Evolutionary conservation across 495 filamentous ascomycete genomes (phyloP), one percentile per base, ranked within the genome.

Genomic region (Penicillium egyptiacum): DNA sequence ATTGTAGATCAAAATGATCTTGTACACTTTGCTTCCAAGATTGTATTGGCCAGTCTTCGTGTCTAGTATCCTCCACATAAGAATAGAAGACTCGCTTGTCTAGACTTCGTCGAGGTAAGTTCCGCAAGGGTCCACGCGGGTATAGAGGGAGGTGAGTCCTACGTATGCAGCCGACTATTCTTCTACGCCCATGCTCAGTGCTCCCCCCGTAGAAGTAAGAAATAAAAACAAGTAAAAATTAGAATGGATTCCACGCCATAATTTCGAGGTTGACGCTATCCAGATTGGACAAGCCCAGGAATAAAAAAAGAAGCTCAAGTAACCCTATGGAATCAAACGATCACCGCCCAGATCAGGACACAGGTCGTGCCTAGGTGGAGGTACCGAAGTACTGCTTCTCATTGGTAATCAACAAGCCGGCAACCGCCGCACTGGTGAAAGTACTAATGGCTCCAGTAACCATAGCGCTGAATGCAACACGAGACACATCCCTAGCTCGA

Each of bases 381-480:
- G 46, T 39, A 35, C 26, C 16, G 16, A 67, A 60, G 50, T 64
- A 75, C 55, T 66, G 57, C 46, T 67, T 55, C 64, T 85, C 77
- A 64, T 89, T 73, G n/a, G 76, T 82, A 41, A 89, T 81, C 43
- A 90, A 67, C 70, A 90, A 62, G 2, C 92, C 91, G 2, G 92
- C 92, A 71, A 96, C 85, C 53, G 83, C 83, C 0, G 92, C 92
- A 67, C 83, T 88, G 5, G 87, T 93, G 56, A 96, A 76, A 0
- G 92, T 96, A 23, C 84, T 83, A 42, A 96, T 70, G 7, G 90
- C 83, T 60, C 91, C 91, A 9, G 87, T 84, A 30, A 94, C 75
- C 63, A 96, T 80, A 0, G 91, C 90, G 39, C 84, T 88, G 26
- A 94, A 37, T 4, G 92, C 90, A 16, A 96, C 79, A 48, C 80